Evolutionary conservation across 202 grass and related monocot species (phyloP).

Genomic region (Dendrocalamus latiflorus): DNA sequence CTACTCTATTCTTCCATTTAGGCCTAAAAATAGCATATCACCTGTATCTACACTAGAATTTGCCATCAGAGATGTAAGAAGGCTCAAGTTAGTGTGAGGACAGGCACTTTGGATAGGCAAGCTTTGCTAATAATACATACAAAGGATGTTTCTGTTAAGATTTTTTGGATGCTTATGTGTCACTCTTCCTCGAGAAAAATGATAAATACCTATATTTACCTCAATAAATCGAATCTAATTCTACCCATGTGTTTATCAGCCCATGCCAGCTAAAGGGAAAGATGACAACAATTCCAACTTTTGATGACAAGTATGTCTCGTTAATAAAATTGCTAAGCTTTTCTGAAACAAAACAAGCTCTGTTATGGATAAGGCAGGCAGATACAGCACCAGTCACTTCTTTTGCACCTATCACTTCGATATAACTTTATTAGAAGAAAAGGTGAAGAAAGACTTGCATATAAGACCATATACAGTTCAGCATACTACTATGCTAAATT

Average conservation of each 20-base stretch:
- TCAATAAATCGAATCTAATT: background rate
- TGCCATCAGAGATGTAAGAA: background rate
- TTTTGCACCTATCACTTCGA: background rate
- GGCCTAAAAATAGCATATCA: constrained; percentile 11
- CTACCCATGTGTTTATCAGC: background rate
- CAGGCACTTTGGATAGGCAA: background rate
- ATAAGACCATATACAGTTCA: background rate
- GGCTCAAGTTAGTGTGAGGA: background rate
- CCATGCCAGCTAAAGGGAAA: background rate
- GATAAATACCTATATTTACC: background rate
- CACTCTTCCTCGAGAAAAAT: background rate
- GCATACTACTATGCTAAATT: background rate
- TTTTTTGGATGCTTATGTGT: background rate
- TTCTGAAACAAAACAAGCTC: background rate
- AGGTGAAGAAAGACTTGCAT: background rate
- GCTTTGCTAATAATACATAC: background rate
- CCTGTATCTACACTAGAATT: constrained; percentile 11
- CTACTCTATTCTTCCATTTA: background rate
- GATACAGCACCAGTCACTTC: background rate
- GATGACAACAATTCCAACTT: background rate
- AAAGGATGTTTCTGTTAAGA: background rate
- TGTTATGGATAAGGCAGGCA: background rate
- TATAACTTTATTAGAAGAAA: background rate
- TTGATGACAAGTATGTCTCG: background rate
- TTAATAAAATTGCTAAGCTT: background rate